Evolutionary conservation across 2,329 filamentous ascomycete species (phyloP).

Genomic region (Dryadomyces quercus-mongolicae): DNA sequence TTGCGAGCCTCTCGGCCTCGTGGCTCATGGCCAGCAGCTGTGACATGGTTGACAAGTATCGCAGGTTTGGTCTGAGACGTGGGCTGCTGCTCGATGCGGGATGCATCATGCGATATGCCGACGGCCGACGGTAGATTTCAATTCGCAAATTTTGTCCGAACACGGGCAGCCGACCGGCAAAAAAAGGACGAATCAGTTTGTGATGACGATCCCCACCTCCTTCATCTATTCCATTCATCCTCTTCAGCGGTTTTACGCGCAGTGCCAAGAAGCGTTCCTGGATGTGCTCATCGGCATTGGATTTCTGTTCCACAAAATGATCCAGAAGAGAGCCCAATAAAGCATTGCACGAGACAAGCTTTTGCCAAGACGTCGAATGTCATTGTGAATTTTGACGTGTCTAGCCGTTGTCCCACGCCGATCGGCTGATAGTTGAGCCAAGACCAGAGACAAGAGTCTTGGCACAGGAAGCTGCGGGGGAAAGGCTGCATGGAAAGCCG

Average conservation of each 20-base stretch:
- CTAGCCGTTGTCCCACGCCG: neutral
- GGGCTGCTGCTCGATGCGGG: no score
- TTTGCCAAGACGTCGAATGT: conserved; percentile 4
- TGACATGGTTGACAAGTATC: neutral
- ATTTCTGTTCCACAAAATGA: conserved; percentile 1
- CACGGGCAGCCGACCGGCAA: no score
- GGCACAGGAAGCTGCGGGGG: neutral
- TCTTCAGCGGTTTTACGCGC: no score
- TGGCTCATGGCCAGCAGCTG: neutral
- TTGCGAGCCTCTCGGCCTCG: no score
- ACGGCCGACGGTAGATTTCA: no score
- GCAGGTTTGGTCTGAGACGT: neutral
- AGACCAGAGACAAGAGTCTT: neutral
- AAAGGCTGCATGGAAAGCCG: neutral
- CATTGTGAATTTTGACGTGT: neutral
- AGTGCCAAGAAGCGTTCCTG: conserved; percentile 4
- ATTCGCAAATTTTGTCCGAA: no score
- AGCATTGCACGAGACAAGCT: conserved; percentile 5
- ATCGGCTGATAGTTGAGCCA: neutral
- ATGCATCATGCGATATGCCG: no score
- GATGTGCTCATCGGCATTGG: neutral
- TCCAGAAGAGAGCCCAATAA: neutral
- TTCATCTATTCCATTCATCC: no score
- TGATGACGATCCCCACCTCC: no score
- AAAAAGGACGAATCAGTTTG: no score